Evolutionary conservation across 352 stramenopile genomes (phyloP), one percentile per base, ranked within the genome.

Genomic region (Phytophthora cryptogea): DNA sequence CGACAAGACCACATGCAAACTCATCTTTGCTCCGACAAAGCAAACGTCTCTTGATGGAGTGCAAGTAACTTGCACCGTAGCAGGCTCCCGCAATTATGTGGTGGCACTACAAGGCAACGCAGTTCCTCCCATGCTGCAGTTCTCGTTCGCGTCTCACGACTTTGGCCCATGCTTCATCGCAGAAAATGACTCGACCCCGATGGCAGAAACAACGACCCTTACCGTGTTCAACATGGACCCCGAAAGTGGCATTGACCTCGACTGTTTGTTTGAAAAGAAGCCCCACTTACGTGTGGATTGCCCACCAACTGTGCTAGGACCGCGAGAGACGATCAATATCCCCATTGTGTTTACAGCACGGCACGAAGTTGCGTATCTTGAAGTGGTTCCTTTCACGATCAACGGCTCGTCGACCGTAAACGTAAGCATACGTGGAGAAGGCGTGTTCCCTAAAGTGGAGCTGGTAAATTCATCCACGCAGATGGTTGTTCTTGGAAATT

Each of bases 101-200:
- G 74, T 97, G 33, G 60, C 70, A 11, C 59, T 97, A 2, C 75
- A 80, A 8, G 93, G 92, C 42, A 73, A 68, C 10, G 90, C 86
- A 7, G 82, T 95, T 17, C 83, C 81, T 40, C 94, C 94, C 7
- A 89, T 80, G 14, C 49, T 98, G 16, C 78, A 93, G 26, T 97
- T 98, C 41, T 97, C 86, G 5, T 97, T 97, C 68, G 86, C 76
- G 10, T 56, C 89, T 9, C 76, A 97, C 54, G 88, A 98, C 63
- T 98, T 98, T 76, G 92, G 92, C 0, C 61, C 89, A 23, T 97
- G 90, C 60, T 98, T 98, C 30, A 81, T 98, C 42, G 80, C 88
- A n/a, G 87, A 90, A 44, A 68, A 78, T 2, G 90, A 94, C 37
- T 72, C 73, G 3, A 48, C 70, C 6, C 72, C 75, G 4, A 68